Percentiles rank a stretch among this genome's conserved stretches.
These are phyloP conservation scores for Ophiostoma piceae DNA, from an alignment of 2,329 filamentous ascomycete species.

Conservation along the genomic window DNA sequence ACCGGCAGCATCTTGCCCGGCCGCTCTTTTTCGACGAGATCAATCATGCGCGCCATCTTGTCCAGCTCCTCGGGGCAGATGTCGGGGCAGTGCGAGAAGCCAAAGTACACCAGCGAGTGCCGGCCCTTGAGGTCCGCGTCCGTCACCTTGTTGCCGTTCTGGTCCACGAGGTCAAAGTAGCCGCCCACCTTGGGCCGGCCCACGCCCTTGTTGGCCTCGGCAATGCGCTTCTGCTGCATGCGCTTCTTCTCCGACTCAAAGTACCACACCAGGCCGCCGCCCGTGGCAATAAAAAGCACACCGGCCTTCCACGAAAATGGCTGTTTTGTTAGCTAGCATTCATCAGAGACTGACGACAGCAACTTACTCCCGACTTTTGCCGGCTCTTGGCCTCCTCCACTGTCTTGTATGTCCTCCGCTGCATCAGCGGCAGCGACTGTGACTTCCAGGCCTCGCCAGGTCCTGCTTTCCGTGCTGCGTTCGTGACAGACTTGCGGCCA, in stretches of 20 bases:
- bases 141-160: conserved; percentile 72
- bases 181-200: conserved; percentile 92
- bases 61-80: conserved; percentile 99
- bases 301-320: conserved; percentile 94
- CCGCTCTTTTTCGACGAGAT: conserved; percentile 55
- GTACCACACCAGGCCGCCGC: conserved; percentile 74
- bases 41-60: conserved; percentile 97
- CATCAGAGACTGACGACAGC: not conserved
- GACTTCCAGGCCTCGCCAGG: conserved; percentile 19
- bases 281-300: conserved; percentile 74
- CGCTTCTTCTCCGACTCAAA: conserved; percentile 91
- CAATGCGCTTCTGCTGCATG: conserved; percentile 81
- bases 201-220: conserved; percentile 87
- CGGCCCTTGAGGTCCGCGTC: conserved; percentile 79
- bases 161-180: conserved; percentile 73
- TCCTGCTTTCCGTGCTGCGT: conserved; percentile 14
- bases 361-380: conserved; percentile 49
- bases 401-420: conserved; percentile 45
- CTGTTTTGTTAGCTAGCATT: conserved; percentile 38
- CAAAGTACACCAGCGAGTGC: conserved; percentile 88
- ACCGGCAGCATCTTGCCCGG: conserved; percentile 62
- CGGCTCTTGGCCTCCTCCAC: conserved; percentile 56
- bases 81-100: conserved; percentile 96
- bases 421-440: conserved; percentile 31
- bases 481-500: conserved; percentile 17